A percentile compares a stretch with the other conserved stretches of the same genome.
Conservation (phyloP, 2,329 filamentous ascomycete genomes). For the Xylariales sp. region DNA sequence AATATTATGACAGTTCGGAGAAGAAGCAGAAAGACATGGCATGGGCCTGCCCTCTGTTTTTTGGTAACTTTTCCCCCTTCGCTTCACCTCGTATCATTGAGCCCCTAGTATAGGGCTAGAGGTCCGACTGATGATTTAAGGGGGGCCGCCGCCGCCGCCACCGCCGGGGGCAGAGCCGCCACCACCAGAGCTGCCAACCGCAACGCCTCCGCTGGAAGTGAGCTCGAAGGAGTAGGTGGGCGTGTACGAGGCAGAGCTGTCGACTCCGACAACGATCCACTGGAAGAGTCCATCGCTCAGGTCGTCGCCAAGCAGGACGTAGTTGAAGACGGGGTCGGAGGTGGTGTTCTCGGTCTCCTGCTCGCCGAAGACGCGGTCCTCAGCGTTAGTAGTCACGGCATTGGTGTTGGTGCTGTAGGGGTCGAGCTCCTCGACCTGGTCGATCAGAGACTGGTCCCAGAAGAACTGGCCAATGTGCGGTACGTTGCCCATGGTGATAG, state of each 20-base stretch:
- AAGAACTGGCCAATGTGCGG: constrained; percentile 61
- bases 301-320: constrained; percentile 1
- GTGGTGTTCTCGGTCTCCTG: not conserved
- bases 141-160: too few species aligned
- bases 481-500: constrained; percentile 36
- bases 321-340: constrained; percentile 4
- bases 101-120: too few species aligned
- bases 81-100: too few species aligned
- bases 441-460: constrained; percentile 57
- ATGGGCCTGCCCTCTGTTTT: too few species aligned
- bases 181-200: too few species aligned
- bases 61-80: too few species aligned
- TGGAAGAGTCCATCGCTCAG: not conserved
- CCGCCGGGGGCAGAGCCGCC: too few species aligned
- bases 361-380: constrained; percentile 1
- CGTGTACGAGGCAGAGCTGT: constrained; percentile 1
- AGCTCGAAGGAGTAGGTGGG: constrained; percentile 1
- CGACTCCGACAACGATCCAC: not conserved
- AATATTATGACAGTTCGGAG: too few species aligned
- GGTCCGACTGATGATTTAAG: too few species aligned
- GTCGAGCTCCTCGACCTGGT: constrained; percentile 3
- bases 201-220: not conserved
- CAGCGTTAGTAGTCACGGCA: not conserved
- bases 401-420: not conserved
- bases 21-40: too few species aligned